phyloP scores from a whole-genome alignment of 2,329 filamentous ascomycete genomes.

The Pseudogymnoascus sp. region DNA sequence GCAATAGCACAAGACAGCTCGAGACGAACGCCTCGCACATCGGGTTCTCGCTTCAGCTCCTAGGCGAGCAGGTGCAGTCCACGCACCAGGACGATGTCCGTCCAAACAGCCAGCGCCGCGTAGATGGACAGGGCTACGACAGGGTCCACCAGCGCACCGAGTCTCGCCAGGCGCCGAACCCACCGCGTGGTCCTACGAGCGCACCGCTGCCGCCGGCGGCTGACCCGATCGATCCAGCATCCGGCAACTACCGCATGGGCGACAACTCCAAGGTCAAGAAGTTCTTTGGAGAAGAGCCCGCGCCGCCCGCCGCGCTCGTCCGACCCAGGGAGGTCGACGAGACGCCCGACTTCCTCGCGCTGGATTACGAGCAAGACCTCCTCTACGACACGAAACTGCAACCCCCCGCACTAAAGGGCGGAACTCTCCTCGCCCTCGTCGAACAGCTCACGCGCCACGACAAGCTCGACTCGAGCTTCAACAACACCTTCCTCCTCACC shows the following conservation, averaged over 20 bases:
- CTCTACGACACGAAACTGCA: constrained; percentile 80
- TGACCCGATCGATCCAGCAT: constrained; percentile 31
- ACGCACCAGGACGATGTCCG: constrained; percentile 40
- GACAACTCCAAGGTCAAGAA: constrained; percentile 59
- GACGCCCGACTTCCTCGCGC: constrained; percentile 71
- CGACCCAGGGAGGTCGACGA: constrained; percentile 52
- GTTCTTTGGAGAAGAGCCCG: constrained; percentile 59
- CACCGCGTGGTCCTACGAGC: constrained; percentile 32
- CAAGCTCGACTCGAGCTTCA: constrained; percentile 89
- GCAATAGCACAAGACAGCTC: constrained; percentile 68
- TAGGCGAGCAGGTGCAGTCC: constrained; percentile 71
- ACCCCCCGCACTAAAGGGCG: constrained; percentile 73
- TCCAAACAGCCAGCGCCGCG: constrained; percentile 49
- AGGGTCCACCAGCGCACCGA: constrained; percentile 50
- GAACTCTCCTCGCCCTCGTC: constrained; percentile 79
- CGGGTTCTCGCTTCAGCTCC: constrained; percentile 76
- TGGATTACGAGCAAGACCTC: constrained; percentile 84
- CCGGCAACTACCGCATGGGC: constrained; percentile 49
- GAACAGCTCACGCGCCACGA: constrained; percentile 95
- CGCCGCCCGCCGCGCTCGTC: constrained; percentile 18
- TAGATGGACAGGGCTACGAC: constrained; percentile 49
- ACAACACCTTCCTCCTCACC: constrained; percentile 94
- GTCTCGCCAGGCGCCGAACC: constrained; percentile 35
- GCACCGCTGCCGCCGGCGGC: constrained; percentile 10
- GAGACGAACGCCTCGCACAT: constrained; percentile 84